These are phyloP conservation scores for Apiospora koreana DNA, from an alignment of 2,329 filamentous ascomycete species.

Conservation along the genomic window DNA sequence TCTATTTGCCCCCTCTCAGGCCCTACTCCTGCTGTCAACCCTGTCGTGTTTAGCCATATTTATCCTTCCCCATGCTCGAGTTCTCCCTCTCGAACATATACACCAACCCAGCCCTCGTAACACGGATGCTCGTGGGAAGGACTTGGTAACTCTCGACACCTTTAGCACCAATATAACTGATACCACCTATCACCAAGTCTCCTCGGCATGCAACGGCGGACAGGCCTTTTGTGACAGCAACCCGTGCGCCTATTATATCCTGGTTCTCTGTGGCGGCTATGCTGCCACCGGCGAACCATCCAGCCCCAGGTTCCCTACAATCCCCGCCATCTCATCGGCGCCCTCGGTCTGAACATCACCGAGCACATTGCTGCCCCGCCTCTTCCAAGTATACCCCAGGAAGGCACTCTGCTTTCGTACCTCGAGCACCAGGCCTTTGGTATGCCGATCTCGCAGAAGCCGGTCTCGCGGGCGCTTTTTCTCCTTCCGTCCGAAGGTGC, in stretches of 20 bases:
- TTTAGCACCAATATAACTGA: not conserved
- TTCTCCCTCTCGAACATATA: not conserved
- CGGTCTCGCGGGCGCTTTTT: constrained; percentile 83
- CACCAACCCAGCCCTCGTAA: not conserved
- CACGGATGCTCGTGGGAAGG: not conserved
- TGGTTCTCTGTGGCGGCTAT: not conserved
- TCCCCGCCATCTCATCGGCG: constrained; percentile 5
- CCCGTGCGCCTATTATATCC: not conserved
- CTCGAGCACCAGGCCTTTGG: constrained; percentile 70
- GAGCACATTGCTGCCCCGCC: constrained; percentile 27
- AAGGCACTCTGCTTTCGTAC: constrained; percentile 83
- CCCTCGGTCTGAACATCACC: not conserved
- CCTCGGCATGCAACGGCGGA: not conserved
- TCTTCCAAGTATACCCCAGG: constrained; percentile 83
- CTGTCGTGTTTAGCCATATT: not conserved
- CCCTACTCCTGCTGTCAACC: not conserved
- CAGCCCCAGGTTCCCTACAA: constrained; percentile 8
- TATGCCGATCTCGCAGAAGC: constrained; percentile 71
- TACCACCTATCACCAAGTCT: not conserved
- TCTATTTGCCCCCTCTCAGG: not conserved
- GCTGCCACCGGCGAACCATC: not conserved
- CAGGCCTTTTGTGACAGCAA: not conserved
- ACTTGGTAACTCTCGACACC: not conserved
- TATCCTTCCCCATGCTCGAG: not conserved
- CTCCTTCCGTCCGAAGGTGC: constrained; percentile 61